Evolutionary conservation across 148 eudicot species (phyloP), one percentile per base, ranked within the genome.

Genomic region (Rhododendron kiyosumense): DNA sequence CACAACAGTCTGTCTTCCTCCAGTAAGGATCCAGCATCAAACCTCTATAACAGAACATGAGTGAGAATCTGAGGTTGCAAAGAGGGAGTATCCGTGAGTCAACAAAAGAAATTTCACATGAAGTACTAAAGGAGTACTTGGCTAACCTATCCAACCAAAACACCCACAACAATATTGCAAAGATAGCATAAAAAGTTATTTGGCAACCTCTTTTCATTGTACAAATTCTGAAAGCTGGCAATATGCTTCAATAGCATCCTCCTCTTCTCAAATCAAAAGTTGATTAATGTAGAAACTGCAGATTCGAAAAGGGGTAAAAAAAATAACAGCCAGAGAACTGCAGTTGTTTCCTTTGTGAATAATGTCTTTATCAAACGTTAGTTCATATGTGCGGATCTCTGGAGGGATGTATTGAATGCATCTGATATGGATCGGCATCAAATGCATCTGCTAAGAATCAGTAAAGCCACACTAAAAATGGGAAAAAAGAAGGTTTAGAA

Each of bases 1-100:
- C 79, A 96, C 98, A 88, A 98, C 98, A 86, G 99, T 95, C 91
- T 96, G 99, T 43, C 99, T 90, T 87, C 95, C 99, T 86, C 99
- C 99, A 75, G 99, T 96, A 88, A 96, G 92, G 87, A 96, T 93
- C 98, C 99, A 96, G 87, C 99, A 96, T 61, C 98, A 93, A 76
- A 96, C 99, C 95, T 96, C 99, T 96, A 89, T 89, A 30, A 86
- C 84, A 84, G 34, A 88, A 78, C 88, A 93, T 83, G 49, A 2
- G 48, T 88, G 82, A 89, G 85, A 49, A 85, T 26, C 61, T 57
- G 63, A 79, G 34, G 80, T 63, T 79, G 48, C 51, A 79, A 80
- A 75, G 54, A n/a, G 49, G 59, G 59, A 49, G 38, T 51, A 28
- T 48, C 41, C 77, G 69, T 36, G 57, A 26, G 57, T 61, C 26